Base-by-base conservation (phyloP, 805 yeast genomes). In the Wickerhamiella australiensis region DNA sequence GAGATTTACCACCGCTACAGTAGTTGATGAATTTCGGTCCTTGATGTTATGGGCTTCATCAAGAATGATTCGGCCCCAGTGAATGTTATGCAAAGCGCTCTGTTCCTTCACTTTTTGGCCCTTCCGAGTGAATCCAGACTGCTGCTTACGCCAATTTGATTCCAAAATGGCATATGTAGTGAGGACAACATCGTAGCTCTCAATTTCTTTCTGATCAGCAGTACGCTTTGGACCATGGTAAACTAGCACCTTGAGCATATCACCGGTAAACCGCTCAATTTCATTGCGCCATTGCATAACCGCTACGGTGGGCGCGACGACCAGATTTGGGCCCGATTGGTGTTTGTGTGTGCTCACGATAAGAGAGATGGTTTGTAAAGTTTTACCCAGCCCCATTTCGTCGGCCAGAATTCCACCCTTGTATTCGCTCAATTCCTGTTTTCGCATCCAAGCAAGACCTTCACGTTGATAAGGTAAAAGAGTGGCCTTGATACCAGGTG, bases 311-410 rank as follows among this genome's bases (percentile, higher is more conserved):
- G 99, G 99, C 0, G 96, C 97, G 17, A 92, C 83, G 4, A 92
- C 97, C 53, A 92, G 68, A 56, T 80, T 85, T 8, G 96, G 96
- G 9, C 77, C 68, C 56, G 78, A 80, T 20, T 60, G 59, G 3
- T 53, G 51, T 0, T 68, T 59, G 46, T 72, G 61, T 63, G 86
- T 94, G 43, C 72, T 65, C 78, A 88, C 77, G 60, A 92, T 76
- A 42, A 92, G 66, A 0, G 94, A 92, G 53, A 92, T 90, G 35
- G 95, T 90, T 66, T 92, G 98, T 46, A 92, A 88, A 0, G 99
- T 92, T 60, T 92, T 92, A 54, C 99, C 99, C 97, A 92, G 90
- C 33, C 99, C 99, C 99, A 92, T 92, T 66, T 92, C 99, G 69
- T 92, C 99, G 4, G 98, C 97, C 43, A 92, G 69, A 8, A 92